Percentiles rank a stretch among this genome's conserved stretches.
phyloP scores from a whole-genome alignment of 768 basidiomycete genomes.

The Boletus sp. region DNA sequence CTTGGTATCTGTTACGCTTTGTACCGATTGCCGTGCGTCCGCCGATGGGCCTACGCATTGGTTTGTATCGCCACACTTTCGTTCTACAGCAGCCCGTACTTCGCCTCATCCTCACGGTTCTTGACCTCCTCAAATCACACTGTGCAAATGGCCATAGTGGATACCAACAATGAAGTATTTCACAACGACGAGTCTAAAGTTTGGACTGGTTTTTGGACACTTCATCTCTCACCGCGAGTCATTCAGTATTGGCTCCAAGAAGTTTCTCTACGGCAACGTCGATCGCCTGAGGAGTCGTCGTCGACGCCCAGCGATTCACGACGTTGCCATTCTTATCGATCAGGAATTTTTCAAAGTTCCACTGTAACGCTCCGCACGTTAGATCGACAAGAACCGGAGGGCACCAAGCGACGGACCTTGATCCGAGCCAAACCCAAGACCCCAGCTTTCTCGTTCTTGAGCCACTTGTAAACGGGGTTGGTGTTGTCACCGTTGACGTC shows the following conservation, averaged over 20 bases:
- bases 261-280: conserved; percentile 64
- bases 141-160: neutral
- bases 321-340: conserved; percentile 76
- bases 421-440: conserved; percentile 68
- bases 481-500: conserved; percentile 88
- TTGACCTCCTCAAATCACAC: neutral
- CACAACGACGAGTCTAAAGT: conserved; percentile 8
- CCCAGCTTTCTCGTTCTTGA: conserved; percentile 78
- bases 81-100: neutral
- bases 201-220: neutral
- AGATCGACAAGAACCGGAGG: neutral
- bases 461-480: conserved; percentile 82
- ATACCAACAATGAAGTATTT: neutral
- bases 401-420: conserved; percentile 51
- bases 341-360: conserved; percentile 93
- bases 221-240: conserved; percentile 9
- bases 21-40: too few relatives aligned
- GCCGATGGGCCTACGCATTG: too few relatives aligned
- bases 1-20: too few relatives aligned
- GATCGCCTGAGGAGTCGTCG: conserved; percentile 65
- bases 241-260: conserved; percentile 29
- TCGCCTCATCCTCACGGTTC: too few relatives aligned
- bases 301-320: conserved; percentile 73
- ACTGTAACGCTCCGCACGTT: conserved; percentile 39
- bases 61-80: neutral